phyloP scores from a whole-genome alignment of 495 filamentous ascomycete genomes.

The Neurospora sp. region DNA sequence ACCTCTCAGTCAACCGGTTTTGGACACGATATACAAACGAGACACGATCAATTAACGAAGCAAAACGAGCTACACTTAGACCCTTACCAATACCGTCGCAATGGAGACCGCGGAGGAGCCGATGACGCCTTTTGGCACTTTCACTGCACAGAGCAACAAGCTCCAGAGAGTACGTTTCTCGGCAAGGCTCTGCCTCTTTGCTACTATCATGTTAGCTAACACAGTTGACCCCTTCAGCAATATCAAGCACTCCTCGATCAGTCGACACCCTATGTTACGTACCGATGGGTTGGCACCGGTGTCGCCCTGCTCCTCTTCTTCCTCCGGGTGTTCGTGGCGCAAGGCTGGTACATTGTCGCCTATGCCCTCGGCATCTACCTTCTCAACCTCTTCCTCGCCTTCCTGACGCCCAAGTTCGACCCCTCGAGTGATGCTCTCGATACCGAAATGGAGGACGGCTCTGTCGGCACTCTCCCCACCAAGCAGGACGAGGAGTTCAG shows the following conservation, averaged over 20 bases:
- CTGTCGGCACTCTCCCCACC: slow-evolving; percentile 68
- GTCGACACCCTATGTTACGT: slow-evolving; percentile 73
- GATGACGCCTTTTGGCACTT: slow-evolving; percentile 21
- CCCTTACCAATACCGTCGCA: background rate
- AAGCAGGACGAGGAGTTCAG: slow-evolving; percentile 96
- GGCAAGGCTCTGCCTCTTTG: background rate
- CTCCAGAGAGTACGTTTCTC: slow-evolving; percentile 29
- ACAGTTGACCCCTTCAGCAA: slow-evolving; percentile 42
- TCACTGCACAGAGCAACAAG: slow-evolving; percentile 24
- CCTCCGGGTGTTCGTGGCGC: slow-evolving; percentile 75
- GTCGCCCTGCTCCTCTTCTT: slow-evolving; percentile 72
- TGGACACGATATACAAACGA: background rate
- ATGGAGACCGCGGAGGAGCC: slow-evolving; percentile 22
- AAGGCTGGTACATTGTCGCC: slow-evolving; percentile 98
- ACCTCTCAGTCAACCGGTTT: background rate
- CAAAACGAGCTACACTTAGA: background rate
- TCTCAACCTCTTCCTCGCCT: slow-evolving; percentile 97
- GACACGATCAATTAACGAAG: background rate
- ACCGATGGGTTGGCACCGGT: slow-evolving; percentile 79
- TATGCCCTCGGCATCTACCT: slow-evolving; percentile 99
- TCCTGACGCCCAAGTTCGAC: slow-evolving; percentile 97
- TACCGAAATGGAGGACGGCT: slow-evolving; percentile 90
- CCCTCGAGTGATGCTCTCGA: slow-evolving; percentile 84
- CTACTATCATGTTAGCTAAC: slow-evolving; percentile 2
- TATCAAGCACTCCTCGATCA: slow-evolving; percentile 94